Conservation (phyloP, 352 stramenopile species). For the Phytophthora pistaciae region DNA sequence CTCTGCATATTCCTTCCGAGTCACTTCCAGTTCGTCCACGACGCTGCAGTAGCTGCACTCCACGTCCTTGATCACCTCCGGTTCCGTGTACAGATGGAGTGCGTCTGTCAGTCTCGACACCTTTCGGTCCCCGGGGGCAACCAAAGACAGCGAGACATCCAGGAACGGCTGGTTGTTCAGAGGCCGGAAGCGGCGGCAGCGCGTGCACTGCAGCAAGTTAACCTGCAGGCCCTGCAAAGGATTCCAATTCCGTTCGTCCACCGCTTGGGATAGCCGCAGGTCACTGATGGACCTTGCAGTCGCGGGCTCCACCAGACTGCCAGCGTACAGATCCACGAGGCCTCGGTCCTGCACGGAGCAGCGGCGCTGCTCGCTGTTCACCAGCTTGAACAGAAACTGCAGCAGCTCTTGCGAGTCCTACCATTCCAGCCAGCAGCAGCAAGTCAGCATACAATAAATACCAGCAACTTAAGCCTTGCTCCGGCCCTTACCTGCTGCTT, state of each 20-base stretch:
- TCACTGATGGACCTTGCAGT: conserved; percentile 70
- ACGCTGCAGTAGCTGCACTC: conserved; percentile 83
- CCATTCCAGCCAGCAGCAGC: not conserved
- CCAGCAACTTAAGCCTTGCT: not conserved
- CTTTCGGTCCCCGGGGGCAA: conserved; percentile 43
- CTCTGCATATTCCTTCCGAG: conserved; percentile 40
- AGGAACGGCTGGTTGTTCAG: conserved; percentile 84
- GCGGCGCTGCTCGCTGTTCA: conserved; percentile 70
- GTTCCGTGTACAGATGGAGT: conserved; percentile 69
- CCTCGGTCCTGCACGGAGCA: conserved; percentile 62
- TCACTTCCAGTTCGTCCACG: conserved; percentile 55
- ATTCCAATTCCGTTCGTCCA: conserved; percentile 79
- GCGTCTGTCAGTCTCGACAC: conserved; percentile 60
- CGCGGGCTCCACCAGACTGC: conserved; percentile 14
- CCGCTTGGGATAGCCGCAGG: conserved; percentile 63
- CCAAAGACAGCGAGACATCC: conserved; percentile 80
- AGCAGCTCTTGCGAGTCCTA: conserved; percentile 88
- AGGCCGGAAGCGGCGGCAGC: conserved; percentile 70
- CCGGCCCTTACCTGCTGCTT: conserved; percentile 64
- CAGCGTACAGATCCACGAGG: conserved; percentile 53
- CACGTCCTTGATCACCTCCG: conserved; percentile 77
- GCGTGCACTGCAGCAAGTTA: conserved; percentile 80
- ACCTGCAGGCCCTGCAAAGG: conserved; percentile 81
- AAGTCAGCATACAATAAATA: not conserved
- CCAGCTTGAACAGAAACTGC: conserved; percentile 87